These are phyloP conservation scores for Myriosclerotinia curreyana DNA, from an alignment of 2,329 filamentous ascomycete genomes.

Conservation along the genomic window DNA sequence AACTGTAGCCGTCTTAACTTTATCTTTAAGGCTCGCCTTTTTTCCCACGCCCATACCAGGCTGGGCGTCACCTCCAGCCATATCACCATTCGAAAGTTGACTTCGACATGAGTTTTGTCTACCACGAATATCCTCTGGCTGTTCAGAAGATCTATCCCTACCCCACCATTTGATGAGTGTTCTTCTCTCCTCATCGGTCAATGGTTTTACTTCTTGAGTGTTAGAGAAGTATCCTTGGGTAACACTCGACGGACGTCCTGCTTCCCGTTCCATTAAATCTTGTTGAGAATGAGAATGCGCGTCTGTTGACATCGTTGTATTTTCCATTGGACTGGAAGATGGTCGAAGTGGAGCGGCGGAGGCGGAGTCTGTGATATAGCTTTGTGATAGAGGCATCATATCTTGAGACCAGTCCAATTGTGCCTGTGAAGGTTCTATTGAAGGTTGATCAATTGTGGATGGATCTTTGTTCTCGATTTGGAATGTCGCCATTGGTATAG, in stretches of 20 bases:
- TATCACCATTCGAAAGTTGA: slow-evolving; percentile 6
- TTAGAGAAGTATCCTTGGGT: slow-evolving; percentile 17
- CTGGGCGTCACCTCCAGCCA: not conserved
- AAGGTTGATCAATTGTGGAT: not conserved
- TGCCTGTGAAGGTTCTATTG: not conserved
- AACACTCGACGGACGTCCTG: slow-evolving; percentile 15
- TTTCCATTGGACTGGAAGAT: slow-evolving; percentile 22
- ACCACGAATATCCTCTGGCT: slow-evolving; percentile 16
- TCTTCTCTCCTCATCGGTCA: slow-evolving; percentile 18
- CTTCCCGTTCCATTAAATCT: slow-evolving; percentile 20
- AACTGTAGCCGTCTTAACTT: slow-evolving; percentile 19
- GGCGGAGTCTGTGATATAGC: not conserved
- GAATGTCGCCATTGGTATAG: not conserved
- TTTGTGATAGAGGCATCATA: not conserved
- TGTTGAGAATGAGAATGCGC: not conserved
- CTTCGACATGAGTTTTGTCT: slow-evolving; percentile 17
- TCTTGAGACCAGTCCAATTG: slow-evolving; percentile 3
- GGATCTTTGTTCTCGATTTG: not conserved
- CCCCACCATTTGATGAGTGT: slow-evolving; percentile 22
- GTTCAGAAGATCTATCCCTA: slow-evolving; percentile 21
- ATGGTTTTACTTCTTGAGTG: slow-evolving; percentile 14
- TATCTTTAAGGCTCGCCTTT: slow-evolving; percentile 13
- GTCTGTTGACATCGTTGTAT: slow-evolving; percentile 2
- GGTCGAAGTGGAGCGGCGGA: slow-evolving; percentile 2
- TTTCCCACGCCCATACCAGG: not conserved